Evolutionary conservation across 805 yeast species (phyloP).

Genomic region (Nakazawaea siamensis): DNA sequence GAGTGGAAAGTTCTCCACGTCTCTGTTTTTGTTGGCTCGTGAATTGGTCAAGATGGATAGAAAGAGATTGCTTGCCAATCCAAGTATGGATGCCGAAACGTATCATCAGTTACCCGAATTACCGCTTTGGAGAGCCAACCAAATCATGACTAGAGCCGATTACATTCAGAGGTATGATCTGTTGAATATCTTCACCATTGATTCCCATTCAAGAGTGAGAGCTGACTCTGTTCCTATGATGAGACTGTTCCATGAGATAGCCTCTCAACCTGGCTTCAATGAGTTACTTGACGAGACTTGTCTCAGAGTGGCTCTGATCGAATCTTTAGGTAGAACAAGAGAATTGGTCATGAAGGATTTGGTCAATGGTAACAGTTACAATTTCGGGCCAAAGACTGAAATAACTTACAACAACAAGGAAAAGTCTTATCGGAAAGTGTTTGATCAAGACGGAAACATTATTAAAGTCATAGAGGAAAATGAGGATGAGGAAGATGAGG

Average conservation of each 20-base stretch:
- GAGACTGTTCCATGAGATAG: conserved; percentile 80
- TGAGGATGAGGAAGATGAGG: conserved; percentile 15
- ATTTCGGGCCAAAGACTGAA: conserved; percentile 15
- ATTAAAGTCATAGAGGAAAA: conserved; percentile 11
- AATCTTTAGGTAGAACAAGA: conserved; percentile 68
- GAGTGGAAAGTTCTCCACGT: conserved; percentile 63
- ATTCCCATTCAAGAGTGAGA: conserved; percentile 60
- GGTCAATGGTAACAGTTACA: conserved; percentile 39
- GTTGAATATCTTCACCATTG: conserved; percentile 72
- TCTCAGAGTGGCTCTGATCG: conserved; percentile 66
- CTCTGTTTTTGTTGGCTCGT: conserved; percentile 67
- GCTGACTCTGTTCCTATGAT: conserved; percentile 87
- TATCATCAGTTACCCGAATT: conserved; percentile 56
- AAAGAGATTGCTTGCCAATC: conserved; percentile 17
- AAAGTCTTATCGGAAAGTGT: conserved; percentile 12
- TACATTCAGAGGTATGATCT: conserved; percentile 70
- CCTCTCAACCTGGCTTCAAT: conserved; percentile 62
- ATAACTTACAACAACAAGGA: conserved; percentile 1
- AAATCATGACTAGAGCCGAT: conserved; percentile 79
- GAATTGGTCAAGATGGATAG: conserved; percentile 66
- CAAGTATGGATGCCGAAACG: background rate
- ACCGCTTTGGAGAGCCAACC: conserved; percentile 79
- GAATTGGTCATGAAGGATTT: conserved; percentile 70
- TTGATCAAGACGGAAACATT: conserved; percentile 8
- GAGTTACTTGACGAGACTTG: conserved; percentile 55